Conservation (phyloP, 805 yeast species). For the Saturnispora halmiae region DNA sequence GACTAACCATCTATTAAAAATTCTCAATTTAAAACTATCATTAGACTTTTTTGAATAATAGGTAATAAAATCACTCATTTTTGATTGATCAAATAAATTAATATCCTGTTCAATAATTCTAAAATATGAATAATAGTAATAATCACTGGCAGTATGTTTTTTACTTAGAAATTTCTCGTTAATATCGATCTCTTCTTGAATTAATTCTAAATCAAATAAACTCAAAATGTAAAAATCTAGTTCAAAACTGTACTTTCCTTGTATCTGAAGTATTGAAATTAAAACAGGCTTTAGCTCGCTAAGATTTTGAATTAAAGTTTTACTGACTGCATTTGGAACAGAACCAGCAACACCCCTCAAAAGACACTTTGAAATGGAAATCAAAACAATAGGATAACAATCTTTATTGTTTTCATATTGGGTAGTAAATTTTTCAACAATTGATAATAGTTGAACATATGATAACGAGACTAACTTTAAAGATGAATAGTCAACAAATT, state of each 20-base stretch:
- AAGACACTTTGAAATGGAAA: slow-evolving; percentile 35
- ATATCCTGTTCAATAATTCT: slow-evolving; percentile 35
- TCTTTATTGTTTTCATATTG: slow-evolving; percentile 10
- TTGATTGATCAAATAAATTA: slow-evolving; percentile 14
- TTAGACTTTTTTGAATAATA: slow-evolving; percentile 16
- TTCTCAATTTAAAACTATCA: slow-evolving; percentile 14
- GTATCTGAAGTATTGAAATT: slow-evolving; percentile 17
- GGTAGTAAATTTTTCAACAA: slow-evolving; percentile 20
- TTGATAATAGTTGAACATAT: slow-evolving; percentile 32
- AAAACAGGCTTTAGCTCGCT: slow-evolving; percentile 17
- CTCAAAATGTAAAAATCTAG: slow-evolving; percentile 39
- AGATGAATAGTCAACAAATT: slow-evolving; percentile 33
- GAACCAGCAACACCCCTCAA: slow-evolving; percentile 23
- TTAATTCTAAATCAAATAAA: slow-evolving; percentile 33
- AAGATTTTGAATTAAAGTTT: slow-evolving; percentile 15
- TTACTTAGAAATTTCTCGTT: slow-evolving; percentile 2
- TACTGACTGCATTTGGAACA: slow-evolving; percentile 24
- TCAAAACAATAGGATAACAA: slow-evolving; percentile 17
- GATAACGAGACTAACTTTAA: slow-evolving; percentile 38
- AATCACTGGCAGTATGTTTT: slow-evolving; percentile 7
- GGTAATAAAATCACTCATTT: slow-evolving; percentile 22
- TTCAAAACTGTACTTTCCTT: slow-evolving; percentile 31
- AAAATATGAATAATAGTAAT: slow-evolving; percentile 27
- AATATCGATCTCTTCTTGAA: slow-evolving; percentile 6
- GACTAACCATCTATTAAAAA: slow-evolving; percentile 51